phyloP scores from a whole-genome alignment of 257 asterid species.

The Nicotiana sylvestris region DNA sequence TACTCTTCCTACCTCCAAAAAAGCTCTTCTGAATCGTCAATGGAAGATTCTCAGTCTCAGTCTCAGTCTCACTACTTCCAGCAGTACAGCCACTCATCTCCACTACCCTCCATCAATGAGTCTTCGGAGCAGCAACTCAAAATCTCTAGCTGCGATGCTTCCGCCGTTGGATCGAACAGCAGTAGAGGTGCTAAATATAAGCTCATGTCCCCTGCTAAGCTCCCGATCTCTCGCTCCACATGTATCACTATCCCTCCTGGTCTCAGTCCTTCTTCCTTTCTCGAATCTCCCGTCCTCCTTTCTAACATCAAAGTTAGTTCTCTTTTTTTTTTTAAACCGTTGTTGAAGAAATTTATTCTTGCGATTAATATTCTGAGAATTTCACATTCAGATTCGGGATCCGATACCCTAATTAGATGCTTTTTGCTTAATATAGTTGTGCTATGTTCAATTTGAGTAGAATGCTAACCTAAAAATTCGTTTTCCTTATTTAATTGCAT shows the following conservation, averaged over 20 bases:
- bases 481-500: neutral
- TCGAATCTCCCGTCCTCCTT: constrained; percentile 93
- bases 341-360: neutral
- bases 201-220: constrained; percentile 95
- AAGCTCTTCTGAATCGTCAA: constrained; percentile 9
- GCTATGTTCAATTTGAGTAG: neutral
- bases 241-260: constrained; percentile 87
- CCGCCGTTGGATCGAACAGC: neutral
- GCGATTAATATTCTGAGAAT: constrained; percentile 13
- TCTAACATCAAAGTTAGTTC: constrained; percentile 76
- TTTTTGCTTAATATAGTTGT: constrained; percentile 7
- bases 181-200: constrained; percentile 56
- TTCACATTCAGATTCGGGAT: constrained; percentile 45
- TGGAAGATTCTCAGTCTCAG: constrained; percentile 15
- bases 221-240: constrained; percentile 93
- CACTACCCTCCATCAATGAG: neutral
- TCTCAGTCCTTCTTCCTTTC: constrained; percentile 89
- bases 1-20: constrained; percentile 5
- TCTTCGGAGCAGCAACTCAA: constrained; percentile 2
- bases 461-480: neutral
- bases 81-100: neutral
- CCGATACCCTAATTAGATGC: constrained; percentile 19
- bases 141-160: neutral
- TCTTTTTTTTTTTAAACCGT: constrained; percentile 3
- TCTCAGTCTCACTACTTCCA: neutral